Base-by-base conservation (phyloP, 257 asterid genomes). In the Solanum dulcamara region DNA sequence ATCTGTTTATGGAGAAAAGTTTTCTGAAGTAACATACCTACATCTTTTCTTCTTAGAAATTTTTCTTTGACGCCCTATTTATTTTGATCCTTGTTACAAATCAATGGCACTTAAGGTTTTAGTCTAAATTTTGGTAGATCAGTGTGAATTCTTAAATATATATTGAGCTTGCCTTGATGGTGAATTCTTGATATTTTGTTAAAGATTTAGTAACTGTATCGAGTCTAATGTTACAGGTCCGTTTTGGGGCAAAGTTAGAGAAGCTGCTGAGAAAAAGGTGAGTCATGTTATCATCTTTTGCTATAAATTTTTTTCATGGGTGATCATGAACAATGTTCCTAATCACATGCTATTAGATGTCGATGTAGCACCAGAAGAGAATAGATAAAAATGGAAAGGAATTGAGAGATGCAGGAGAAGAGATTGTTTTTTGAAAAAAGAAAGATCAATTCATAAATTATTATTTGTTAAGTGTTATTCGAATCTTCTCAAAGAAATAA, bases 181-280 rank as follows among this genome's bases (percentile, higher is more conserved):
- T 75, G 82, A 77, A 77, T 77, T 28, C 60, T 26, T 77, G 46
- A 46, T 26, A 40, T 5, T 77, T 46, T 46, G 62, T 15, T 24
- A 24, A 42, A 17, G 12, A 50, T 42, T 42, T 24, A 42, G 38
- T 74, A 42, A 74, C 5, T 13, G 22, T 24, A 42, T 74, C 18
- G 7, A 74, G 38, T 74, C 32, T 12, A n/a, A 40, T 42, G 81
- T 77, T 77, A 77, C 82, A 77, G 82, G 82, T 46, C 26, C 62
- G 46, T 77, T 77, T 77, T 77, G 82, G 82, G 82, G 82, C 6
- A 77, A 77, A 77, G 82, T 77, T 4, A 77, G 82, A 46, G 82
- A 77, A 77, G 82, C 82, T 4, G 82, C 82, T 77, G 82, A 77
- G 82, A 77, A 77, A 77, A 77, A 77, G 82, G 82, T 77, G 26